These are phyloP conservation scores for Talaromyces sp. DNA, from an alignment of 2,329 filamentous ascomycete species.

Conservation along the genomic window DNA sequence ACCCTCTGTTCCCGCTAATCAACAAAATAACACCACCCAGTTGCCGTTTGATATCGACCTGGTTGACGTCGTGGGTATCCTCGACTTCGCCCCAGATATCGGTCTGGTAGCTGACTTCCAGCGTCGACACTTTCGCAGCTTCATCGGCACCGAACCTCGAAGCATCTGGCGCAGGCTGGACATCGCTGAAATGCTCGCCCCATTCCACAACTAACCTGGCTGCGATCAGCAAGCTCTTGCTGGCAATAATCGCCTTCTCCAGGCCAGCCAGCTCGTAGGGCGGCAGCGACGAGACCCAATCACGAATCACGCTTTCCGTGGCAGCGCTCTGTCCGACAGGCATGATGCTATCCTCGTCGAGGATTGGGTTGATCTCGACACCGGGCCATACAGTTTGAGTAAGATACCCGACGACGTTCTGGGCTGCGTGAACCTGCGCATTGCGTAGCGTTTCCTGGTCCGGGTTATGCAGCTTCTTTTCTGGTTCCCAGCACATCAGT, in stretches of 20 bases:
- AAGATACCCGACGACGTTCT: conserved; percentile 67
- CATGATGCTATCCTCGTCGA: conserved; percentile 72
- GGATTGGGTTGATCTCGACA: conserved; percentile 69
- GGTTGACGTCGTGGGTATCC: conserved; percentile 94
- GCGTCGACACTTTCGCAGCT: conserved; percentile 67
- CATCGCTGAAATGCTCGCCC: conserved; percentile 65
- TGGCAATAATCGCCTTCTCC: conserved; percentile 75
- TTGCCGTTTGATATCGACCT: conserved; percentile 81
- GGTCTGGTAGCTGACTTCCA: conserved; percentile 90
- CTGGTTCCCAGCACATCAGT: conserved; percentile 80
- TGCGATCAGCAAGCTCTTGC: conserved; percentile 78
- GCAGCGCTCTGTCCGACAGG: conserved; percentile 66
- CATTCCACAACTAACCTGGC: conserved; percentile 77
- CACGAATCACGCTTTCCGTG: conserved; percentile 70
- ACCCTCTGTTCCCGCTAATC: conserved; percentile 55
- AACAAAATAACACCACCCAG: conserved; percentile 80
- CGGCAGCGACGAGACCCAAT: conserved; percentile 68
- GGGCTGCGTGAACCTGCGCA: conserved; percentile 64
- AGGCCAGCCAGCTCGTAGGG: conserved; percentile 80
- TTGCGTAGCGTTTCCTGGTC: conserved; percentile 60
- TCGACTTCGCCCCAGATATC: conserved; percentile 93
- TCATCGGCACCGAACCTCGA: conserved; percentile 71
- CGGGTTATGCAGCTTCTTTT: conserved; percentile 46
- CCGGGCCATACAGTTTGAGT: conserved; percentile 76
- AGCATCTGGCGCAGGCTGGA: conserved; percentile 31